Evolutionary conservation across 495 filamentous ascomycete genomes (phyloP).

Genomic region (Aspergillus carlsbadensis): DNA sequence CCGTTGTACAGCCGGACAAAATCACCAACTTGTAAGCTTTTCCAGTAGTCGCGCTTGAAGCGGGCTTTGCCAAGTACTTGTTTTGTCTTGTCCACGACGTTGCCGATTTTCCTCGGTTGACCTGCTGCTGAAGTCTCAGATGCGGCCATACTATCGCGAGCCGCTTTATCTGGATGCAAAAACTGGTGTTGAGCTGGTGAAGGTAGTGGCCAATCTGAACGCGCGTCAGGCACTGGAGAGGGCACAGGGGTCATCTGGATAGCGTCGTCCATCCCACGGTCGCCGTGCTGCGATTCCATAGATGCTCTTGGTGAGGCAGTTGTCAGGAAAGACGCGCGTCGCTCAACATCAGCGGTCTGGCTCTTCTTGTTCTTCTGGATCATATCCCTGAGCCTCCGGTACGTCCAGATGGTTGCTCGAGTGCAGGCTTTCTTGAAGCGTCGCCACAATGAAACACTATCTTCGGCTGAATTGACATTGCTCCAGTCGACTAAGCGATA

Average conservation of each 20-base stretch:
- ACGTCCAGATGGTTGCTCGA: slow-evolving; percentile 56
- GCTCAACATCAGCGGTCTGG: slow-evolving; percentile 41
- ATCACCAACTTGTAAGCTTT: slow-evolving; percentile 92
- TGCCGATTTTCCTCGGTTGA: slow-evolving; percentile 54
- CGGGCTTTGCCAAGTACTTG: slow-evolving; percentile 60
- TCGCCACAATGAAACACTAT: slow-evolving; percentile 83
- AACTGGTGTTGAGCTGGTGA: slow-evolving; percentile 25
- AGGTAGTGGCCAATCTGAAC: slow-evolving; percentile 36
- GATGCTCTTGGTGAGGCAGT: slow-evolving; percentile 58
- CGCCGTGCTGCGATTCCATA: slow-evolving; percentile 59
- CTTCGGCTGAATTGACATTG: slow-evolving; percentile 91
- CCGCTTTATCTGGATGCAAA: slow-evolving; percentile 35
- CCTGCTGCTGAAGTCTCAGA: slow-evolving; percentile 22
- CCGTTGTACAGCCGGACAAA: slow-evolving; percentile 96
- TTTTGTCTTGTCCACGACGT: slow-evolving; percentile 61
- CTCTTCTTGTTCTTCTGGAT: slow-evolving; percentile 37
- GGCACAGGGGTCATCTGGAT: slow-evolving; percentile 97
- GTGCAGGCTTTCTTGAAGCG: slow-evolving; percentile 88
- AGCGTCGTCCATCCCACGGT: slow-evolving; percentile 45
- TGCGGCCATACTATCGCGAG: slow-evolving; percentile 30
- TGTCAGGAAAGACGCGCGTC: slow-evolving; percentile 67
- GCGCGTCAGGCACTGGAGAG: slow-evolving; percentile 65
- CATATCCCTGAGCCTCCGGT: slow-evolving; percentile 51
- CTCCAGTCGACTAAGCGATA: slow-evolving; percentile 84
- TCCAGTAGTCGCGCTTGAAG: slow-evolving; percentile 94